These are phyloP conservation scores for Penicillium griseofulvum DNA, from an alignment of 2,329 filamentous ascomycete genomes.

Conservation along the genomic window DNA sequence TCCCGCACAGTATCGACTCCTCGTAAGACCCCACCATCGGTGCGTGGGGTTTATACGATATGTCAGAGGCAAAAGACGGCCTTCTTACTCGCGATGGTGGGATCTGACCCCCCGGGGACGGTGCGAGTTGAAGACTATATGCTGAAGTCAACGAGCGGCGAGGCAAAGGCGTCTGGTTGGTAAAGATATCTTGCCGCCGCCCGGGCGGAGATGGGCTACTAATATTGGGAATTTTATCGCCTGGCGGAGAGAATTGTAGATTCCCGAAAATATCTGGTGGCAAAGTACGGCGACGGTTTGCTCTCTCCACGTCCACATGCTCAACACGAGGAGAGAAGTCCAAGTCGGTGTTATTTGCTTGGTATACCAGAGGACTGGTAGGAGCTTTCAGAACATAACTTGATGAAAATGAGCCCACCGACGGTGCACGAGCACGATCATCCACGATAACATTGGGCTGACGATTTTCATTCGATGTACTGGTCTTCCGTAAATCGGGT, in stretches of 20 bases:
- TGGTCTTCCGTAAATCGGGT: conserved; percentile 1
- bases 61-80: conserved; percentile 71
- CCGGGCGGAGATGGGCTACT: conserved; percentile 45
- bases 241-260: conserved; percentile 45
- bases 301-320: conserved; percentile 52
- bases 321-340: conserved; percentile 59
- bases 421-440: conserved; percentile 53
- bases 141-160: conserved; percentile 69
- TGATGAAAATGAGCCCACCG: conserved; percentile 68
- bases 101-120: conserved; percentile 36
- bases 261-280: conserved; percentile 60
- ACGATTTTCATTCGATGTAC: neutral
- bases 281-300: conserved; percentile 68
- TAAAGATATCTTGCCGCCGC: conserved; percentile 65
- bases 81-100: conserved; percentile 51
- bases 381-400: conserved; percentile 83
- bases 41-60: conserved; percentile 77
- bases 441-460: conserved; percentile 18
- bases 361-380: conserved; percentile 88
- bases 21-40: conserved; percentile 98
- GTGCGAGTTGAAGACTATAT: conserved; percentile 49
- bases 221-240: conserved; percentile 41
- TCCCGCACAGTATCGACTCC: conserved; percentile 88
- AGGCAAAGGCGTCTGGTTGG: conserved; percentile 69
- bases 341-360: conserved; percentile 77